Percentiles rank a stretch among this genome's conserved stretches.
Evolutionary conservation across 2,329 filamentous ascomycete genomes (phyloP).

Genomic region (Fusarium chlamydosporum): DNA sequence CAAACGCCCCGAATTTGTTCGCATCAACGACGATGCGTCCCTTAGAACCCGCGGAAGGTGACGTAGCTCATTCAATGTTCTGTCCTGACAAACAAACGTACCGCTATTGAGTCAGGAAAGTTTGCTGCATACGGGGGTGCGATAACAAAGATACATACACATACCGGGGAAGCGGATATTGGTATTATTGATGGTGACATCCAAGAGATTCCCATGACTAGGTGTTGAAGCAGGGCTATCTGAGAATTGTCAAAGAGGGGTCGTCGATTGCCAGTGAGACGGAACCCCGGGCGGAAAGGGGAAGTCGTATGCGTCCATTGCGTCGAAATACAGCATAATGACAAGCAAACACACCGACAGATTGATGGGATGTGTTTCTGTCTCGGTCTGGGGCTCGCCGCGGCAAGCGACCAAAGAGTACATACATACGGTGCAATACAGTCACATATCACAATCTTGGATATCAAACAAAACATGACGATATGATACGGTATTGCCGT

Average conservation of each 20-base stretch:
- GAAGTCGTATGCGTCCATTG: slow-evolving; percentile 33
- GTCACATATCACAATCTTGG: slow-evolving; percentile 37
- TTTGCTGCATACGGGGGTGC: slow-evolving; percentile 31
- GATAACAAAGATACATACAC: slow-evolving; percentile 20
- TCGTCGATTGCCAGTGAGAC: slow-evolving; percentile 28
- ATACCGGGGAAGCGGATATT: slow-evolving; percentile 38
- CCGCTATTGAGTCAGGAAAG: slow-evolving; percentile 42
- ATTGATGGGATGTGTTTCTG: slow-evolving; percentile 19
- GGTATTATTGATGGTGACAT: slow-evolving; percentile 41
- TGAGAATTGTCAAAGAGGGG: slow-evolving; percentile 34
- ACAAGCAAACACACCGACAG: slow-evolving; percentile 35
- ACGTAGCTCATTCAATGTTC: slow-evolving; percentile 21
- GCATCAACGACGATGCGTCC: slow-evolving; percentile 28
- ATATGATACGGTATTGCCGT: slow-evolving; percentile 16
- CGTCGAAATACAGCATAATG: slow-evolving; percentile 29
- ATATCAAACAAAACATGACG: slow-evolving; percentile 34
- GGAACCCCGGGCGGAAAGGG: slow-evolving; percentile 34
- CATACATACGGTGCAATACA: slow-evolving; percentile 11
- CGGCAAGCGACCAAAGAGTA: slow-evolving; percentile 34
- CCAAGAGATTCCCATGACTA: slow-evolving; percentile 40
- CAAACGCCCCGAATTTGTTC: slow-evolving; percentile 28
- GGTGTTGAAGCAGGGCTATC: slow-evolving; percentile 36
- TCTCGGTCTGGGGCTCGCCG: slow-evolving; percentile 40
- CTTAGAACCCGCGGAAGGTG: slow-evolving; percentile 9
- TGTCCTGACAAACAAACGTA: slow-evolving; percentile 13